Conservation (phyloP, 345 rosid species). For the Leavenworthia alabamica region DNA sequence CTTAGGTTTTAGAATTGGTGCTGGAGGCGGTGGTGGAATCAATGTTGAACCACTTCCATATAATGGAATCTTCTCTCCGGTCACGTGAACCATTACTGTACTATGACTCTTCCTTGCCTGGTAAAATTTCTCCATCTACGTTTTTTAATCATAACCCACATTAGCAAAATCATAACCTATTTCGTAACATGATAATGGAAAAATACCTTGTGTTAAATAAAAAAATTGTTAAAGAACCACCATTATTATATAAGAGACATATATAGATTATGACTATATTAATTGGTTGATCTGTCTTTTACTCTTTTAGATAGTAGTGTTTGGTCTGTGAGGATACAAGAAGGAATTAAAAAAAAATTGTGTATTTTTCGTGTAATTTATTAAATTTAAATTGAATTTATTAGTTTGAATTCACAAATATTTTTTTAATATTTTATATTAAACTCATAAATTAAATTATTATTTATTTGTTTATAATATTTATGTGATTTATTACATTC, state of each 20-base stretch:
- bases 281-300: too few species aligned
- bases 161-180: not conserved
- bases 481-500: too few species aligned
- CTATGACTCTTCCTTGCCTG: conserved; percentile 77
- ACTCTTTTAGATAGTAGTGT: too few species aligned
- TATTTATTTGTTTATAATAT: too few species aligned
- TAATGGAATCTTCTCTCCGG: conserved; percentile 66
- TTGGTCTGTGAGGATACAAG: too few species aligned
- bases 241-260: not conserved
- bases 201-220: not conserved
- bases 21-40: conserved; percentile 52
- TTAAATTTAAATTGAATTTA: too few species aligned
- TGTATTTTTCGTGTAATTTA: too few species aligned
- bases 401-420: too few species aligned
- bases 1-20: conserved; percentile 32
- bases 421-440: too few species aligned
- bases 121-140: conserved; percentile 72
- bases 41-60: conserved; percentile 81
- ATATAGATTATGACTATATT: too few species aligned
- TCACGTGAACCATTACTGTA: conserved; percentile 44
- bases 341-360: too few species aligned
- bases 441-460: too few species aligned
- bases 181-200: not conserved
- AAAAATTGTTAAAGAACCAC: not conserved
- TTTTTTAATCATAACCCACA: not conserved